phyloP scores from a whole-genome alignment of 2,329 filamentous ascomycete genomes.

The Aspergillus terreus region DNA sequence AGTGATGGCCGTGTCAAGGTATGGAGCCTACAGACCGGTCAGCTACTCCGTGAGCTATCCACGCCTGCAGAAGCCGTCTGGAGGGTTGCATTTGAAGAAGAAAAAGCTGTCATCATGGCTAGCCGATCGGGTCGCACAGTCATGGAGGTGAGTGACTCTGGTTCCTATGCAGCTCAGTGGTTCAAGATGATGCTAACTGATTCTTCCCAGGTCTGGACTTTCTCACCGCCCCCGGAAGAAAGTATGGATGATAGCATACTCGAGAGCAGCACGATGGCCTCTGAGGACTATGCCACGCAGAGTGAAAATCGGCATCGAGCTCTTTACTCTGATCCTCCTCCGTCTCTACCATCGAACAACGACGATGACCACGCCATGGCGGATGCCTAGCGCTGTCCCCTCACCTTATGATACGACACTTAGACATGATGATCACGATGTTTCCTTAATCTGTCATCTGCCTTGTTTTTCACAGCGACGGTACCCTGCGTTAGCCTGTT shows the following conservation, averaged over 20 bases:
- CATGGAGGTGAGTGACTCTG: slow-evolving; percentile 76
- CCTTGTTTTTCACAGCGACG: not conserved
- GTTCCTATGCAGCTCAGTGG: not conserved
- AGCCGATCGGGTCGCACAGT: slow-evolving; percentile 80
- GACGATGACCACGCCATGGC: slow-evolving; percentile 33
- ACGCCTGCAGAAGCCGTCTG: slow-evolving; percentile 92
- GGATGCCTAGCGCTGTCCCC: slow-evolving; percentile 23
- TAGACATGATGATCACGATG: slow-evolving; percentile 12
- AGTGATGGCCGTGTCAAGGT: slow-evolving; percentile 98
- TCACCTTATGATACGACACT: slow-evolving; percentile 1
- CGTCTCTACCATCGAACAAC: slow-evolving; percentile 20
- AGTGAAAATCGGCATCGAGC: slow-evolving; percentile 20
- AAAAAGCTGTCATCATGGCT: slow-evolving; percentile 96
- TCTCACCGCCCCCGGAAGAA: slow-evolving; percentile 66
- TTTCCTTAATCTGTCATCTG: slow-evolving; percentile 1
- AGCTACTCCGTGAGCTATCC: slow-evolving; percentile 85
- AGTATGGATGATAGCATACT: slow-evolving; percentile 22
- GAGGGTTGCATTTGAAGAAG: slow-evolving; percentile 96
- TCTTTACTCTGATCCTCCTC: slow-evolving; percentile 31
- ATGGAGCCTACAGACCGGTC: slow-evolving; percentile 91
- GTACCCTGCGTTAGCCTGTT: not conserved
- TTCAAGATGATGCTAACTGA: slow-evolving; percentile 8
- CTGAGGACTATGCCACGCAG: slow-evolving; percentile 20
- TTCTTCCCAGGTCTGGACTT: slow-evolving; percentile 76
- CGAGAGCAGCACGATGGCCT: slow-evolving; percentile 32